Conservation (phyloP, 75 land plant genomes). For the Cupressus sempervirens region DNA sequence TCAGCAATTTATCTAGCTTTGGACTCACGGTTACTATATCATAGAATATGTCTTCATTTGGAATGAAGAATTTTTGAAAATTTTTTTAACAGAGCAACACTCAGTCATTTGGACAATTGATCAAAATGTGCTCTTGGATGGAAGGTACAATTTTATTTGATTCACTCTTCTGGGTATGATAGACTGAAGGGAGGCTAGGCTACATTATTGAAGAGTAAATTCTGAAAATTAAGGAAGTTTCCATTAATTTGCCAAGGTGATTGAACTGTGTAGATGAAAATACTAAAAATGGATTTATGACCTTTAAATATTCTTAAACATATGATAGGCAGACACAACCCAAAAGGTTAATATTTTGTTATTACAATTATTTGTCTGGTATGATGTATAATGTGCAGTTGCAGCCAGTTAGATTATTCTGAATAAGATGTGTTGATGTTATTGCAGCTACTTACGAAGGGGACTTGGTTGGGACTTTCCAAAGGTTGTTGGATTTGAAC, state of each 20-base stretch:
- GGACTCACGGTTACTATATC: background rate
- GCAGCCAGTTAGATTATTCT: constrained; percentile 2
- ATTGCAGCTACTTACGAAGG: constrained; percentile 71
- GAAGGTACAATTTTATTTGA: background rate
- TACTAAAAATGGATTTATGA: background rate
- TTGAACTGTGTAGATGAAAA: background rate
- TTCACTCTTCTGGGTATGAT: background rate
- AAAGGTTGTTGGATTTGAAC: constrained; percentile 77
- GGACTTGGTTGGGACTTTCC: constrained; percentile 82
- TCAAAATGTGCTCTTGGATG: background rate
- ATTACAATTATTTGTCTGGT: background rate
- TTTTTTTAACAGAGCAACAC: background rate
- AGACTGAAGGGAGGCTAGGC: background rate
- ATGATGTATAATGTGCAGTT: background rate
- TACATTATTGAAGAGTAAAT: background rate
- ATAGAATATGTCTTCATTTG: background rate
- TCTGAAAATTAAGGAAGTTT: background rate
- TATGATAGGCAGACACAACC: background rate
- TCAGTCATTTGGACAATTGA: background rate
- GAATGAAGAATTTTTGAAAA: background rate
- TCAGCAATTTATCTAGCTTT: background rate
- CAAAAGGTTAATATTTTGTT: background rate
- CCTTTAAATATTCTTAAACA: background rate
- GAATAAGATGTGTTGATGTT: background rate
- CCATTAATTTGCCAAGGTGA: background rate